These are phyloP conservation scores for Aspergillus sp. DNA, from an alignment of 2,329 filamentous ascomycete species.

Conservation along the genomic window DNA sequence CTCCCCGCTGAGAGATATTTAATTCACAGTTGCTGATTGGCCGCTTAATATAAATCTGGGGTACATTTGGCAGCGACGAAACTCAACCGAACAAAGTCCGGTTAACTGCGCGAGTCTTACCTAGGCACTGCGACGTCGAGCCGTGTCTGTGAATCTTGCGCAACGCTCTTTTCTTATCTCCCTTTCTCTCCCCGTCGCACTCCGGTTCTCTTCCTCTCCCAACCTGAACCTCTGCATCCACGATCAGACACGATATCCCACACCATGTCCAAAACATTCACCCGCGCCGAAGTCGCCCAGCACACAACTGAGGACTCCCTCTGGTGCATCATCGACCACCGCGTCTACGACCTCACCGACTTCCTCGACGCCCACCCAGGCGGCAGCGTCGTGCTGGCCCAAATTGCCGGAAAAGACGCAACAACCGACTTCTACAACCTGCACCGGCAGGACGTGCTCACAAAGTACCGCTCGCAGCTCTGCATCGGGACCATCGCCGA, in stretches of 20 bases:
- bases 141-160: no score
- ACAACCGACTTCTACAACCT: constrained; percentile 88
- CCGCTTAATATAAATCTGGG: background rate
- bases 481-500: constrained; percentile 73
- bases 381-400: constrained; percentile 73
- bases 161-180: no score
- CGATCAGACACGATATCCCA: no score
- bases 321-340: constrained; percentile 83
- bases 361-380: constrained; percentile 85
- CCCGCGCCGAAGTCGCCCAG: constrained; percentile 65
- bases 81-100: no score
- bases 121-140: no score
- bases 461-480: constrained; percentile 70
- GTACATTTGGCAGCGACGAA: no score
- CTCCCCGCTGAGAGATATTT: background rate
- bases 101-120: no score
- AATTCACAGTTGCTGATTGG: constrained; percentile 17
- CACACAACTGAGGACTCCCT: constrained; percentile 74
- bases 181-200: background rate
- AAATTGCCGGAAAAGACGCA: constrained; percentile 79
- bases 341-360: constrained; percentile 82
- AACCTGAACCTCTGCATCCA: no score
- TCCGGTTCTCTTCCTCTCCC: background rate
- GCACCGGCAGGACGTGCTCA: constrained; percentile 83
- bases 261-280: constrained; percentile 33